Evolutionary conservation across 129 eudicot species (phyloP).

Genomic region (Flaveria trinervia): DNA sequence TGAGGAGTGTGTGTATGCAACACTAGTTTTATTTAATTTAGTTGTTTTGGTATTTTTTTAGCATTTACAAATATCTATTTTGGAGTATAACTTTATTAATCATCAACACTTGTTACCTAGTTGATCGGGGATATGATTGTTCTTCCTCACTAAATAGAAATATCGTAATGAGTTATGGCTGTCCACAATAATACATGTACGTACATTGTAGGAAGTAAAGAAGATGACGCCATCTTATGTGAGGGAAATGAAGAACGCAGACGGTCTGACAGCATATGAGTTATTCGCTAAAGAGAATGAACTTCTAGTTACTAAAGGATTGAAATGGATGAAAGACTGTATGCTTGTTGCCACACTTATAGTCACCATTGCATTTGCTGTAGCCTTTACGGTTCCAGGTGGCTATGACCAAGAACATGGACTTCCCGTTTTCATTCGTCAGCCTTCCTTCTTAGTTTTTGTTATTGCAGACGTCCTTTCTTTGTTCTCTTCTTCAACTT

Average conservation of each 20-base stretch:
- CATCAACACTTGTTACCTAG: too few species aligned
- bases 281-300: background rate
- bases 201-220: too few species aligned
- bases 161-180: too few species aligned
- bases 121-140: too few species aligned
- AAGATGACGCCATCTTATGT: background rate
- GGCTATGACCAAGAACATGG: background rate
- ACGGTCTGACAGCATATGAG: background rate
- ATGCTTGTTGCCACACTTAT: background rate
- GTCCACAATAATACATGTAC: too few species aligned
- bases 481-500: constrained; percentile 8
- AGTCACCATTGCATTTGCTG: background rate
- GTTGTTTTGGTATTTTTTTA: too few species aligned
- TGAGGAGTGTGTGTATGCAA: too few species aligned
- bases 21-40: too few species aligned
- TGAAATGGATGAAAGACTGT: background rate
- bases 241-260: background rate
- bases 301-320: background rate
- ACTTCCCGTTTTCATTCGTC: background rate
- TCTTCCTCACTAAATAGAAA: too few species aligned
- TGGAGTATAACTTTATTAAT: too few species aligned
- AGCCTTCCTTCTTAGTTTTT: background rate
- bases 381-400: constrained; percentile 1
- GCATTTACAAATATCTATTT: too few species aligned
- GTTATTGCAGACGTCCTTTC: background rate